Evolutionary conservation across 257 asterid species (phyloP), one percentile per base, ranked within the genome.

Genomic region (Forsythia viridissima): DNA sequence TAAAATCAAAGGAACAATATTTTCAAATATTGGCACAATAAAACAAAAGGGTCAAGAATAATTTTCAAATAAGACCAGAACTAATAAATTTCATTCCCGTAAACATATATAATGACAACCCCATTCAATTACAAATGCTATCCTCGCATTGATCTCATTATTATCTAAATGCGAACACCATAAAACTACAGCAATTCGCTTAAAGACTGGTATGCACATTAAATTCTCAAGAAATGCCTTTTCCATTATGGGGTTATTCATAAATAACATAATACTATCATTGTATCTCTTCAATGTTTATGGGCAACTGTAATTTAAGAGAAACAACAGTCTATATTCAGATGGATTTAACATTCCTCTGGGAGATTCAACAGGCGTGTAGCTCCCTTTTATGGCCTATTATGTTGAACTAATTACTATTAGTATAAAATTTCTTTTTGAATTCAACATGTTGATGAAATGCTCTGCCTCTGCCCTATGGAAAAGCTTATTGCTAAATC

Each of bases 311-410:
- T 15, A 61, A 30, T 38, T 38, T 41, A n/a, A 77, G n/a, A 70
- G 16, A 73, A 77, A 78, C 21, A 52, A 81, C 83, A 51, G 11
- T 73, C 40, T 6, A 75, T 42, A 40, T 75, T 63, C 36, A 69
- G 59, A 52, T n/a, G 34, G 38, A 37, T 20, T 38, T 20, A 36
- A 65, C 74, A 70, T 18, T 66, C 70, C 24, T 66, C 69, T 42
- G 15, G 43, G 70, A 69, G 67, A 68, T 34, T 30, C 40, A 71
- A 71, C 9, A 41, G 40, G 40, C n/a, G 10, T 21, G 39, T 63
- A 63, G 40, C 70, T 10, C 15, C 39, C 70, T 30, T 59, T 63
- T 30, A 63, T 30, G 8, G 70, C 16, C 18, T 30, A 30, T 63
- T 3, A 30, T 24, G 16, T 30, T 24, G 39, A 63, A 63, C 70